These are phyloP conservation scores for Russula earlei DNA, from an alignment of 768 basidiomycete species.

Conservation along the genomic window DNA sequence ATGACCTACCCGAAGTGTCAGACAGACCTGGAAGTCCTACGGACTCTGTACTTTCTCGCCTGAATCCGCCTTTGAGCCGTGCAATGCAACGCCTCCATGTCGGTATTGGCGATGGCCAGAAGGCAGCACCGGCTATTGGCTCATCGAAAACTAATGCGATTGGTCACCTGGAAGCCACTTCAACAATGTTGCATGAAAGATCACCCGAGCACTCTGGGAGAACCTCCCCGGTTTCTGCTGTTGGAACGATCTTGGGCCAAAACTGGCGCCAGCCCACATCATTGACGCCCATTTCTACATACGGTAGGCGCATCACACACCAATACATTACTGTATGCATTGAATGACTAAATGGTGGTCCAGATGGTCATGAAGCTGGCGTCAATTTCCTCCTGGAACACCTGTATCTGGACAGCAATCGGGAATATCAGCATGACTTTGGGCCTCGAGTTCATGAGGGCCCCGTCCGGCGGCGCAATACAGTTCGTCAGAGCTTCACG, in stretches of 20 bases:
- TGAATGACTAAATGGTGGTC: not conserved
- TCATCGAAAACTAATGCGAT: slow-evolving; percentile 76
- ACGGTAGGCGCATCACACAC: slow-evolving; percentile 40
- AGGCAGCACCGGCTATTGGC: slow-evolving; percentile 85
- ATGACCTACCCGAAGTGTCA: slow-evolving; percentile 26
- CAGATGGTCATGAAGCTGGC: slow-evolving; percentile 85
- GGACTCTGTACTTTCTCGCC: slow-evolving; percentile 67
- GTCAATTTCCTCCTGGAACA: slow-evolving; percentile 86
- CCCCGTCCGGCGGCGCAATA: slow-evolving; percentile 66
- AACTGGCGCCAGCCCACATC: slow-evolving; percentile 43
- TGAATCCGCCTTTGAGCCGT: slow-evolving; percentile 54
- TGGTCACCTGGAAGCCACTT: slow-evolving; percentile 72
- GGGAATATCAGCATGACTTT: slow-evolving; percentile 83
- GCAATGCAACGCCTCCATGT: slow-evolving; percentile 56
- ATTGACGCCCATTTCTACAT: slow-evolving; percentile 54
- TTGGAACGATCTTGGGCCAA: slow-evolving; percentile 42
- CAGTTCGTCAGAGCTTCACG: slow-evolving; percentile 57
- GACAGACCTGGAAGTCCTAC: slow-evolving; percentile 73
- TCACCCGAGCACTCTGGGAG: slow-evolving; percentile 69
- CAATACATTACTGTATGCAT: too few species aligned
- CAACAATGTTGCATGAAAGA: slow-evolving; percentile 52
- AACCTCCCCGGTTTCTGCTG: slow-evolving; percentile 64
- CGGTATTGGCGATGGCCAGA: slow-evolving; percentile 65
- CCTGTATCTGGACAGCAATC: slow-evolving; percentile 77
- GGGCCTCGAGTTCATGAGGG: slow-evolving; percentile 82